Conservation (phyloP, 2,329 filamentous ascomycete genomes). For the Clonostachys solani region DNA sequence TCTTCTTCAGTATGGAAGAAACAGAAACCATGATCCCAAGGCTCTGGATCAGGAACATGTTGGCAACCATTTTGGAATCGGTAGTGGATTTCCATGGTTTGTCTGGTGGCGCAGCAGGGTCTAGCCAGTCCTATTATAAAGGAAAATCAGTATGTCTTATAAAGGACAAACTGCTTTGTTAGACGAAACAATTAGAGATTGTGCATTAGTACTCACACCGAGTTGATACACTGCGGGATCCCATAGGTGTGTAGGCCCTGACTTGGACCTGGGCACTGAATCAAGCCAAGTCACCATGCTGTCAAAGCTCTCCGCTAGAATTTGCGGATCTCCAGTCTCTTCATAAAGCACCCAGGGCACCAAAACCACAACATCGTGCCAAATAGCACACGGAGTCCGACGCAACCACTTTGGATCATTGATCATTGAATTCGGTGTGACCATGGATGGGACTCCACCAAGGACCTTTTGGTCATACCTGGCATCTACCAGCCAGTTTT, state of each 20-base stretch:
- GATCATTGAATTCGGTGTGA: background rate
- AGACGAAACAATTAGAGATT: no score
- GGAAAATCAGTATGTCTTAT: no score
- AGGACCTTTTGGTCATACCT: background rate
- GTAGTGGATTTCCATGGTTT: background rate
- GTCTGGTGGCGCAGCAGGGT: background rate
- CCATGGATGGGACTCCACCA: background rate
- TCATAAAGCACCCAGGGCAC: background rate
- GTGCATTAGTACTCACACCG: background rate
- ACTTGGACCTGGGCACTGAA: background rate
- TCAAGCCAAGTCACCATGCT: background rate
- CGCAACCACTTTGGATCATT: background rate
- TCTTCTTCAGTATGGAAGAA: background rate
- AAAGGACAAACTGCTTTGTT: no score
- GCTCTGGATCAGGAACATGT: background rate
- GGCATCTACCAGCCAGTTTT: background rate
- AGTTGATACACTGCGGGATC: background rate
- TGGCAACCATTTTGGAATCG: background rate
- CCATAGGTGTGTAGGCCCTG: background rate
- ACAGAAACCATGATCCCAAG: background rate
- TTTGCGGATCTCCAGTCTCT: background rate
- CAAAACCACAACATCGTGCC: background rate
- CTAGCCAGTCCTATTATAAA: background rate
- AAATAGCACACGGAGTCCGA: background rate
- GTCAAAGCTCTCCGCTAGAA: background rate